These are phyloP conservation scores for Aspergillus leporis DNA, from an alignment of 495 filamentous ascomycete genomes.

Conservation along the genomic window DNA sequence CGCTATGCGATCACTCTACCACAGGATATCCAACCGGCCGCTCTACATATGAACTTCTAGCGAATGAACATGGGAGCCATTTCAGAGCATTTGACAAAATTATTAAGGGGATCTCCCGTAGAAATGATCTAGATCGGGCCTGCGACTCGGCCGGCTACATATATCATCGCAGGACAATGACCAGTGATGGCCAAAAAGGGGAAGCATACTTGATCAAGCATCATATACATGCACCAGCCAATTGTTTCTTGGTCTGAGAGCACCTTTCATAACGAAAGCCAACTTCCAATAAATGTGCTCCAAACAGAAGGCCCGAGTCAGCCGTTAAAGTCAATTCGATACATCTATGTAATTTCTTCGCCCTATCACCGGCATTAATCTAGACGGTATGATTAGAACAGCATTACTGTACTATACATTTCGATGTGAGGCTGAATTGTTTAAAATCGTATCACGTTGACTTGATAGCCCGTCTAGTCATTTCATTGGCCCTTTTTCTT, in stretches of 20 bases:
- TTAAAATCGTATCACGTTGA: conserved; percentile 35
- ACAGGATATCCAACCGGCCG: too few species aligned
- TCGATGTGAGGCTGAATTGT: conserved; percentile 23
- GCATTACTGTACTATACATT: conserved; percentile 32
- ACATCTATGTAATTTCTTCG: background rate
- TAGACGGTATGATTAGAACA: conserved; percentile 1
- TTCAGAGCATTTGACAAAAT: too few species aligned
- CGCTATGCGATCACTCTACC: background rate
- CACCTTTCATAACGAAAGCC: background rate
- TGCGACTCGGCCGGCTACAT: too few species aligned
- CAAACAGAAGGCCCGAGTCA: background rate
- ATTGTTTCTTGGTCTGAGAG: background rate
- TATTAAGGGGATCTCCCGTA: too few species aligned
- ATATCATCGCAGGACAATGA: too few species aligned
- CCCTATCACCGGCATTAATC: background rate
- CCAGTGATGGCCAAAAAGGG: too few species aligned
- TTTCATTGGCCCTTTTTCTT: conserved; percentile 56
- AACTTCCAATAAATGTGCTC: background rate
- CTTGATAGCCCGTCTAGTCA: conserved; percentile 17
- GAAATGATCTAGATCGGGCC: too few species aligned
- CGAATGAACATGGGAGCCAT: too few species aligned
- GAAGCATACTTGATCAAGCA: too few species aligned
- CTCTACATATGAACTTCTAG: too few species aligned
- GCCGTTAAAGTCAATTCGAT: background rate
- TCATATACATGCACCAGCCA: too few species aligned